Conservation (phyloP, 306 rosid species). For the Corylus heterophylla region DNA sequence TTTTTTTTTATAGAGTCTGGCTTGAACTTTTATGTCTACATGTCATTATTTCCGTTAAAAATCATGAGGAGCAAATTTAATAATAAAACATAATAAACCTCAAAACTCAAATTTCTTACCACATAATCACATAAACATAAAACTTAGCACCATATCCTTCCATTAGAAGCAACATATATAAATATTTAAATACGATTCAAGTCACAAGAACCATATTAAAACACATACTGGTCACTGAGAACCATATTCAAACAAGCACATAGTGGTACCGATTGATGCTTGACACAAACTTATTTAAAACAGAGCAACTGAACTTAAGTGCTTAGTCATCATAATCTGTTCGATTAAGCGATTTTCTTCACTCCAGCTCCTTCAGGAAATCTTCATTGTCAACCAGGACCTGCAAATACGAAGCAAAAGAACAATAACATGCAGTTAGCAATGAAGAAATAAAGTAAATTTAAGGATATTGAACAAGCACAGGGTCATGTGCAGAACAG, state of each 20-base stretch:
- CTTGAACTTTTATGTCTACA: no score
- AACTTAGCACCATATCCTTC: neutral
- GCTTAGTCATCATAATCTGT: neutral
- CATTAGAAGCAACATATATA: neutral
- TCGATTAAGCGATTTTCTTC: constrained; percentile 23
- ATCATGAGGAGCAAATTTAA: no score
- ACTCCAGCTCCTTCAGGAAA: constrained; percentile 74
- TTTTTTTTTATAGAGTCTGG: no score
- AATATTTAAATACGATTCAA: neutral
- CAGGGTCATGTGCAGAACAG: neutral
- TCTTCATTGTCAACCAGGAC: constrained; percentile 87
- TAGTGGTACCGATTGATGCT: neutral
- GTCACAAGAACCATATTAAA: constrained; percentile 19
- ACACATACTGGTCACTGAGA: constrained; percentile 10
- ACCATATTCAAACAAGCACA: neutral
- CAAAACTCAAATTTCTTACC: neutral
- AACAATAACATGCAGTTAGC: constrained; percentile 13
- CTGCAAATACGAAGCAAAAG: constrained; percentile 41
- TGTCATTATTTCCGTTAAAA: no score
- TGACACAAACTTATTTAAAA: constrained; percentile 36
- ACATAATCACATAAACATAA: neutral
- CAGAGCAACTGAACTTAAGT: constrained; percentile 10
- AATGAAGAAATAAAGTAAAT: neutral
- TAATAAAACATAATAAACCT: no score
- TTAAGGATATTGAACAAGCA: neutral